A percentile compares a stretch with the other conserved stretches of the same genome.
These are phyloP conservation scores for Talaromyces amestolkiae DNA, from an alignment of 2,329 filamentous ascomycete species.

Conservation along the genomic window DNA sequence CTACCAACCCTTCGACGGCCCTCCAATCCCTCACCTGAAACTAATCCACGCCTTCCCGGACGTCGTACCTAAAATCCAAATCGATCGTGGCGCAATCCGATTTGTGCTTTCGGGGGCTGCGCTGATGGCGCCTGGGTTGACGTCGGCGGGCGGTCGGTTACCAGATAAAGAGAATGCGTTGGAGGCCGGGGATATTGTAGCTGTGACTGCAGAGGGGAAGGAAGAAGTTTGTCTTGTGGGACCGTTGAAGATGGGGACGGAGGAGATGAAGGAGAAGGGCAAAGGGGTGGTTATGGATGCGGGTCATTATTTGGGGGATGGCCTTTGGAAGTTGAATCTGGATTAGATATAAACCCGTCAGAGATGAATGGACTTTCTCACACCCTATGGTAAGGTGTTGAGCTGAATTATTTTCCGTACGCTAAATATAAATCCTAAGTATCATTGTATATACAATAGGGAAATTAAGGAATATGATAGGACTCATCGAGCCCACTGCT, in stretches of 20 bases:
- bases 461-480: constrained; percentile 1
- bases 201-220: constrained; percentile 91
- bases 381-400: neutral
- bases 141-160: constrained; percentile 74
- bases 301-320: constrained; percentile 90
- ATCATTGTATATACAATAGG: constrained; percentile 2
- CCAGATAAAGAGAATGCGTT: constrained; percentile 65
- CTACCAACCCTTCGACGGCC: constrained; percentile 78
- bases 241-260: constrained; percentile 75
- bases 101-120: constrained; percentile 93
- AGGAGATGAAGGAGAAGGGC: constrained; percentile 88
- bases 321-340: constrained; percentile 74
- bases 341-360: constrained; percentile 41
- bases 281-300: constrained; percentile 94
- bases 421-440: neutral
- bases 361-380: neutral
- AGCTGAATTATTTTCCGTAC: neutral
- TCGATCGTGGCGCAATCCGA: constrained; percentile 92
- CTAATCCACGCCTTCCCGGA: constrained; percentile 87
- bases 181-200: constrained; percentile 77
- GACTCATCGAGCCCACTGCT: constrained; percentile 18
- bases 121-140: constrained; percentile 93
- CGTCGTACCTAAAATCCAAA: constrained; percentile 78
- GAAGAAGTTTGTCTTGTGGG: constrained; percentile 86
- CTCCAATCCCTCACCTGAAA: constrained; percentile 80